phyloP scores from a whole-genome alignment of 140 eudicot species.

The Bidens hawaiensis region DNA sequence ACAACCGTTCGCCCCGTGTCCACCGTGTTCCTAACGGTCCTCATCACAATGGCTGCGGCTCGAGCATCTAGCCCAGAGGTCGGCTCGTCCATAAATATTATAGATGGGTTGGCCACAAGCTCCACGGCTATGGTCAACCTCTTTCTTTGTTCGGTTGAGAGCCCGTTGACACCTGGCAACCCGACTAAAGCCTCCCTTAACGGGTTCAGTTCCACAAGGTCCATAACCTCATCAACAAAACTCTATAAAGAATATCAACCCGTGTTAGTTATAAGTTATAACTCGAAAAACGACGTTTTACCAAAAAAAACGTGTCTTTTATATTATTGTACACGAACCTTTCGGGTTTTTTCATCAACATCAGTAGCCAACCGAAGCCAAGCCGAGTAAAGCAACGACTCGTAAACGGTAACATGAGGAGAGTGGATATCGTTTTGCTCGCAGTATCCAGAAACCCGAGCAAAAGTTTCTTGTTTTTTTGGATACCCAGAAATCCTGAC shows the following conservation, averaged over 20 bases:
- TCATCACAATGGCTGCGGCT: slow-evolving; percentile 88
- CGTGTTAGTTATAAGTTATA: slow-evolving; percentile 1
- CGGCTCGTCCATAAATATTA: slow-evolving; percentile 93
- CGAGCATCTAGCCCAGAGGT: slow-evolving; percentile 93
- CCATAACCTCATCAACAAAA: slow-evolving; percentile 72
- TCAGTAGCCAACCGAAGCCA: slow-evolving; percentile 48
- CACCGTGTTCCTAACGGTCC: slow-evolving; percentile 72
- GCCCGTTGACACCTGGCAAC: slow-evolving; percentile 76
- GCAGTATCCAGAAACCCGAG: slow-evolving; percentile 41
- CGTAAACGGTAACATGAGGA: slow-evolving; percentile 39
- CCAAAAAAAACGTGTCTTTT: neutral
- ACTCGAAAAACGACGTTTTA: neutral
- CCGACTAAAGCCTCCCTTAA: slow-evolving; percentile 69
- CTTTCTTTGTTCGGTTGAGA: slow-evolving; percentile 88
- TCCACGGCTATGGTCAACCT: slow-evolving; percentile 91
- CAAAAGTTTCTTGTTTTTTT: slow-evolving; percentile 37
- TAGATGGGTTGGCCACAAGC: slow-evolving; percentile 94
- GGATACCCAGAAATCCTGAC: slow-evolving; percentile 38
- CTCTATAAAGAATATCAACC: slow-evolving; percentile 36
- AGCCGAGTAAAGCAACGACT: slow-evolving; percentile 40
- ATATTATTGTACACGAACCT: slow-evolving; percentile 28
- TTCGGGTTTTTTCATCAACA: slow-evolving; percentile 38
- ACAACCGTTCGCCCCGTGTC: slow-evolving; percentile 90
- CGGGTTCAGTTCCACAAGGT: slow-evolving; percentile 55
- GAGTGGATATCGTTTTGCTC: slow-evolving; percentile 46